A percentile compares a stretch with the other conserved stretches of the same genome.
Conservation (phyloP, 495 filamentous ascomycete species). For the Podospora australis region DNA sequence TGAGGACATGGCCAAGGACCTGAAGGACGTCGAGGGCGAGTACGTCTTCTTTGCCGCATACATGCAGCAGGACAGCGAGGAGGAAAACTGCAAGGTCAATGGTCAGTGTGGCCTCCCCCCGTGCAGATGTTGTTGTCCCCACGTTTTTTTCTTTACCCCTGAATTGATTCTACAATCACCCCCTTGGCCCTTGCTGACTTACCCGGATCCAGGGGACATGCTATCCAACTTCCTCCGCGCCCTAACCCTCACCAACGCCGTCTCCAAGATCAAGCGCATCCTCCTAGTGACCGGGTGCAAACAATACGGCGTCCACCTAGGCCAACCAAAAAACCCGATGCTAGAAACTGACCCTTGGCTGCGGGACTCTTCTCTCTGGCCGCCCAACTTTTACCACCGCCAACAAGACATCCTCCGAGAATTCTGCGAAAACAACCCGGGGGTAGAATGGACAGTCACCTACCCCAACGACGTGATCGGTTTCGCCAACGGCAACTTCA, state of each 20-base stretch:
- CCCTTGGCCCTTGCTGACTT: too few relatives aligned
- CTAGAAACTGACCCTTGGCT: slow-evolving; percentile 36
- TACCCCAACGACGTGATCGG: slow-evolving; percentile 52
- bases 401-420: slow-evolving; percentile 39
- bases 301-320: slow-evolving; percentile 53
- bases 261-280: slow-evolving; percentile 40
- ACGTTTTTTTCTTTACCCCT: neutral
- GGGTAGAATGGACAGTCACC: slow-evolving; percentile 42
- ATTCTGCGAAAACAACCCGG: slow-evolving; percentile 24
- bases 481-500: slow-evolving; percentile 45
- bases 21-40: slow-evolving; percentile 36
- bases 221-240: slow-evolving; percentile 46
- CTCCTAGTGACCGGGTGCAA: slow-evolving; percentile 49
- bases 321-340: slow-evolving; percentile 46
- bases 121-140: neutral
- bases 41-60: slow-evolving; percentile 48
- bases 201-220: too few relatives aligned
- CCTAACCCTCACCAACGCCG: slow-evolving; percentile 38
- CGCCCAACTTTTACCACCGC: slow-evolving; percentile 43
- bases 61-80: slow-evolving; percentile 36
- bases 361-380: slow-evolving; percentile 17
- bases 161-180: too few relatives aligned
- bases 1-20: slow-evolving; percentile 36
- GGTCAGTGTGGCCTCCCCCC: slow-evolving; percentile 20
- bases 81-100: slow-evolving; percentile 38